phyloP scores from a whole-genome alignment of 2,329 filamentous ascomycete species.

The Thielaviopsis euricoi region DNA sequence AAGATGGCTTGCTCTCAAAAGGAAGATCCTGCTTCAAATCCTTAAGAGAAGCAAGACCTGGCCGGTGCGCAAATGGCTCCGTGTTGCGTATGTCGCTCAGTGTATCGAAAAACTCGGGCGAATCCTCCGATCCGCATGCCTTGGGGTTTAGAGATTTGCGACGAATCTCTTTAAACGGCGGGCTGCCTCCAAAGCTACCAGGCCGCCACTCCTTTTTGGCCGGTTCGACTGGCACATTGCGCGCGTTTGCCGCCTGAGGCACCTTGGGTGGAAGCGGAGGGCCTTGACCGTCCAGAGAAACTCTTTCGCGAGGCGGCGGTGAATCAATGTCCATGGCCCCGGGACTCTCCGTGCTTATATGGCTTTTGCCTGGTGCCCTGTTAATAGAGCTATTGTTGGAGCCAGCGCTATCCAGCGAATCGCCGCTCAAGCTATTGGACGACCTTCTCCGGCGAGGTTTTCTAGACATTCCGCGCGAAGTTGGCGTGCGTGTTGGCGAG shows the following conservation, averaged over 20 bases:
- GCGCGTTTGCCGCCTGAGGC: slow-evolving; percentile 18
- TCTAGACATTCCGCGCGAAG: slow-evolving; percentile 2
- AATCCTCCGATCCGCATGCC: slow-evolving; percentile 35
- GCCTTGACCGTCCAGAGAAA: slow-evolving; percentile 15
- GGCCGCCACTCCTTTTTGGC: slow-evolving; percentile 42
- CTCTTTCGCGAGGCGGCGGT: slow-evolving; percentile 23
- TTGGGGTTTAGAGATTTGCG: slow-evolving; percentile 7
- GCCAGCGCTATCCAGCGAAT: neutral
- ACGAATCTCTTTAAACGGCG: neutral
- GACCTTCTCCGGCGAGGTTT: neutral
- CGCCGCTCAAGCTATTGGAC: slow-evolving; percentile 1
- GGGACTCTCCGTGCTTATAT: slow-evolving; percentile 27
- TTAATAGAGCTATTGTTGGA: neutral
- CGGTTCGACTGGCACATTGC: slow-evolving; percentile 42
- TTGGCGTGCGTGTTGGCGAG: slow-evolving; percentile 8
- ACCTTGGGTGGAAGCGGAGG: slow-evolving; percentile 12
- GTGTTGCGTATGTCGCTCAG: slow-evolving; percentile 39
- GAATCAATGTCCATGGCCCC: slow-evolving; percentile 52
- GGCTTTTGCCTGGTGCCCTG: neutral
- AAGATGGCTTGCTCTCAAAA: slow-evolving; percentile 35
- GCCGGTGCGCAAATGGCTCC: slow-evolving; percentile 33
- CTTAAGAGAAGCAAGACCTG: slow-evolving; percentile 35
- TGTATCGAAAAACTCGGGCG: slow-evolving; percentile 35
- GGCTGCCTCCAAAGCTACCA: slow-evolving; percentile 22
- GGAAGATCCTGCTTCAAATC: slow-evolving; percentile 41